Evolutionary conservation across 257 asterid species (phyloP).

Genomic region (Anisodus acutangulus): DNA sequence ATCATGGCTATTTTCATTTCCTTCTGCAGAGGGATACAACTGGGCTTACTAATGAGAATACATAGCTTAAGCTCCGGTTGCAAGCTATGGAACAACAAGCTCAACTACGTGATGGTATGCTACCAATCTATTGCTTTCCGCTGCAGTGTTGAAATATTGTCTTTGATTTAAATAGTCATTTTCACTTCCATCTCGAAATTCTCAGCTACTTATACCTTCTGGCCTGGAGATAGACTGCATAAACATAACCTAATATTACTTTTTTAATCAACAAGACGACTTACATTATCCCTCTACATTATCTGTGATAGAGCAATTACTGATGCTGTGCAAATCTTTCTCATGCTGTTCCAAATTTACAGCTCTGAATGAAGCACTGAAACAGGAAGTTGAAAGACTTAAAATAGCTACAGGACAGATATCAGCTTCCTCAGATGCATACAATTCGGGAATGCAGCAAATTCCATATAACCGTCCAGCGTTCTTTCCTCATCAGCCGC

Average conservation of each 20-base stretch:
- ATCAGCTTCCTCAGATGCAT: slow-evolving; percentile 60
- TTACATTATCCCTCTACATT: neutral
- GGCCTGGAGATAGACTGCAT: neutral
- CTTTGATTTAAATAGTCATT: neutral
- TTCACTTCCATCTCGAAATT: neutral
- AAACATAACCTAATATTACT: neutral
- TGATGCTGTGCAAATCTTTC: neutral
- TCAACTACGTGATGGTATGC: slow-evolving; percentile 85
- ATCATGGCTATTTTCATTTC: slow-evolving; percentile 5
- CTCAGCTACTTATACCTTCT: neutral
- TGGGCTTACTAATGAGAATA: slow-evolving; percentile 80
- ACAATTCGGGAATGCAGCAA: slow-evolving; percentile 65
- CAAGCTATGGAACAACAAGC: slow-evolving; percentile 99
- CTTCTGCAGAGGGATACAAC: slow-evolving; percentile 82
- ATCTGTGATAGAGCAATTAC: neutral
- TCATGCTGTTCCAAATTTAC: slow-evolving; percentile 34
- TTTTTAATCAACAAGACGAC: neutral
- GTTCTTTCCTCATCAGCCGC: slow-evolving; percentile 62
- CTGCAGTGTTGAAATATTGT: neutral
- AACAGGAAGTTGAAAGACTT: slow-evolving; percentile 84
- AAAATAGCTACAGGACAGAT: slow-evolving; percentile 81
- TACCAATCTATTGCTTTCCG: neutral
- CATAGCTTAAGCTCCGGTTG: slow-evolving; percentile 87
- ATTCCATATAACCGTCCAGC: slow-evolving; percentile 61
- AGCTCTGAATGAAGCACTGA: slow-evolving; percentile 91